Evolutionary conservation across 2,329 filamentous ascomycete genomes (phyloP).

Genomic region (Aspergillus arachidicola): DNA sequence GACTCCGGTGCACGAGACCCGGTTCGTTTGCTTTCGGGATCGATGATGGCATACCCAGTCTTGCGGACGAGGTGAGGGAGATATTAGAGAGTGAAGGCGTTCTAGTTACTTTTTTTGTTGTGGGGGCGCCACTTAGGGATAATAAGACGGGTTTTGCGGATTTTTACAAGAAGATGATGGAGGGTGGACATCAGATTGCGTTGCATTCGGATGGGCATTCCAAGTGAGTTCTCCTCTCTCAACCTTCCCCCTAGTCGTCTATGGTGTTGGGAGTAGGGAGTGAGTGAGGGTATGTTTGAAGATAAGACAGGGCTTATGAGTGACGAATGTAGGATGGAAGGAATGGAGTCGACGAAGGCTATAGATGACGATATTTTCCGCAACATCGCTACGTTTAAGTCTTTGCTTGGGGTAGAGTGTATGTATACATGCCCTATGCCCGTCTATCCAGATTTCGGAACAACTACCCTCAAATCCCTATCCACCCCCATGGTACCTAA

Average conservation of each 20-base stretch:
- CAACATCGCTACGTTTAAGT: conserved; percentile 34
- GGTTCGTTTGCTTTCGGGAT: conserved; percentile 74
- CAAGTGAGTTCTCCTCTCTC: conserved; percentile 41
- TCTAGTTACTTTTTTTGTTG: conserved; percentile 72
- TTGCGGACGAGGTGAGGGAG: conserved; percentile 62
- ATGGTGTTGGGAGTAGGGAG: neutral
- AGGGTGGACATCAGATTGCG: conserved; percentile 67
- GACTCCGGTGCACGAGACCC: conserved; percentile 66
- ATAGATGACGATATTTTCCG: conserved; percentile 43
- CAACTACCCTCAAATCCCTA: neutral
- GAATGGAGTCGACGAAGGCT: conserved; percentile 29
- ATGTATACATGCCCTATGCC: neutral
- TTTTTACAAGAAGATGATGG: conserved; percentile 66
- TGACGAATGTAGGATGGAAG: conserved; percentile 38
- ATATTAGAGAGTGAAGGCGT: conserved; percentile 64
- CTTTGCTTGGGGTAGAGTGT: conserved; percentile 39
- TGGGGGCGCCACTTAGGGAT: conserved; percentile 65
- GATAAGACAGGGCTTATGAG: neutral
- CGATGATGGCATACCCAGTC: conserved; percentile 65
- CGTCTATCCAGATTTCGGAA: neutral
- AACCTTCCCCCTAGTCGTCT: neutral
- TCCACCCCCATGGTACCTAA: neutral
- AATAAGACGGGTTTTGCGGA: conserved; percentile 61
- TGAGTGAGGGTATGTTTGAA: neutral
- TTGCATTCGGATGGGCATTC: conserved; percentile 71